Conservation (phyloP, 2,329 filamentous ascomycete species). For the Trichophyton simii region DNA sequence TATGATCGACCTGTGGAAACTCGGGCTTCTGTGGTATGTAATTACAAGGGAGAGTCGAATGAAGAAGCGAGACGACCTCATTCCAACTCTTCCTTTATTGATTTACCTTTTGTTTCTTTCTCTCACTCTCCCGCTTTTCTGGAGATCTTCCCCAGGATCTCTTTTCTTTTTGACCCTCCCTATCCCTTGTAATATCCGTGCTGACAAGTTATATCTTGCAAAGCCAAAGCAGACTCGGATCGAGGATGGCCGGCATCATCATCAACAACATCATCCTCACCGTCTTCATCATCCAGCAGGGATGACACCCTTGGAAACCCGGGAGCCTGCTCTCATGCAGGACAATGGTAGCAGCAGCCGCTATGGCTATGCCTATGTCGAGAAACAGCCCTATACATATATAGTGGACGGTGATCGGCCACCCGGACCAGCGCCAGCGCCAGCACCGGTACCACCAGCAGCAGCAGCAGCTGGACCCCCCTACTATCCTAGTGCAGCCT, state of each 20-base stretch:
- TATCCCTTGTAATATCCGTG: no score
- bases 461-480: no score
- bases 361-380: not conserved
- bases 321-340: not conserved
- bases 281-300: not conserved
- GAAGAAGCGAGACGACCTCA: no score
- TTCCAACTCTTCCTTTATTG: no score
- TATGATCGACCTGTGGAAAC: not conserved
- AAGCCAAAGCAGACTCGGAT: not conserved
- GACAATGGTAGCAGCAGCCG: not conserved
- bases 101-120: not conserved
- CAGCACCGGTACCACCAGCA: no score
- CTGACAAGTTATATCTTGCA: not conserved
- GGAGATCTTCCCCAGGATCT: no score
- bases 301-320: not conserved
- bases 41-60: not conserved
- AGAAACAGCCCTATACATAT: not conserved
- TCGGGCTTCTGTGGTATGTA: not conserved
- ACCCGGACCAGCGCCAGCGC: not conserved
- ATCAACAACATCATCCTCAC: not conserved
- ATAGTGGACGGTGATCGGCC: not conserved
- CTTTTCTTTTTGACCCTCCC: no score
- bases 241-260: not conserved
- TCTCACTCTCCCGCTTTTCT: not conserved
- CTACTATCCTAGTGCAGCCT: not conserved